Conservation (phyloP, 2,329 filamentous ascomycete genomes). For the Aspergillus candidus region DNA sequence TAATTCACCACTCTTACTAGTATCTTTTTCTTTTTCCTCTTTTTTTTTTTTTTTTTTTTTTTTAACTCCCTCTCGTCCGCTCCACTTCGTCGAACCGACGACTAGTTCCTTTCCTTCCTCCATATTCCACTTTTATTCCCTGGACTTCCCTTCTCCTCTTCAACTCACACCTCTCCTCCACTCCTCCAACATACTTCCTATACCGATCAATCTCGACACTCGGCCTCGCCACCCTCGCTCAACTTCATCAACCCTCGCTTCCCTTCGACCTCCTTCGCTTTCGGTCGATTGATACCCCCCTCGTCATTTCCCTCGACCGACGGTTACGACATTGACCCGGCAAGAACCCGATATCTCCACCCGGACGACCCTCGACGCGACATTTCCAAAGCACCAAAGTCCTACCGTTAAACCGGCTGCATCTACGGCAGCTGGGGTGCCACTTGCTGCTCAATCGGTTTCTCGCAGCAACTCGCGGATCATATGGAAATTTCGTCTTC, state of each 20-base stretch:
- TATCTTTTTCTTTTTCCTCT: constrained; percentile 18
- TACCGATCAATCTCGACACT: constrained; percentile 1
- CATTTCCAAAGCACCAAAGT: too few relatives aligned
- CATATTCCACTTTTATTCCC: constrained; percentile 19
- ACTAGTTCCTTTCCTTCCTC: constrained; percentile 18
- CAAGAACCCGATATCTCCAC: too few relatives aligned
- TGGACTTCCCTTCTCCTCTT: constrained; percentile 11
- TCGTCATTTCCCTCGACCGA: too few relatives aligned
- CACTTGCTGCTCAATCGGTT: constrained; percentile 14
- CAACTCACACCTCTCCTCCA: constrained; percentile 9
- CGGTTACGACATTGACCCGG: too few relatives aligned
- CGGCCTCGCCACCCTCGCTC: neutral
- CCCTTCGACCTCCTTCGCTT: too few relatives aligned
- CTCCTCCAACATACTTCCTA: neutral
- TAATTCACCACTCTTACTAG: constrained; percentile 15
- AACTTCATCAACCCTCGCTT: neutral
- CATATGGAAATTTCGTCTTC: constrained; percentile 7
- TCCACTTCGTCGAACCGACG: constrained; percentile 16
- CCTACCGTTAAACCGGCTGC: neutral
- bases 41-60: constrained; percentile 18
- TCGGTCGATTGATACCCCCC: too few relatives aligned
- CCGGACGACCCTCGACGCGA: too few relatives aligned
- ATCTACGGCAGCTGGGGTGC: constrained; percentile 4
- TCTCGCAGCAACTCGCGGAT: constrained; percentile 15
- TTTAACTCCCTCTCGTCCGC: constrained; percentile 13